Percentiles rank a stretch among this genome's conserved stretches.
phyloP scores from a whole-genome alignment of 2,329 filamentous ascomycete species.

The Xylariaceae sp. region DNA sequence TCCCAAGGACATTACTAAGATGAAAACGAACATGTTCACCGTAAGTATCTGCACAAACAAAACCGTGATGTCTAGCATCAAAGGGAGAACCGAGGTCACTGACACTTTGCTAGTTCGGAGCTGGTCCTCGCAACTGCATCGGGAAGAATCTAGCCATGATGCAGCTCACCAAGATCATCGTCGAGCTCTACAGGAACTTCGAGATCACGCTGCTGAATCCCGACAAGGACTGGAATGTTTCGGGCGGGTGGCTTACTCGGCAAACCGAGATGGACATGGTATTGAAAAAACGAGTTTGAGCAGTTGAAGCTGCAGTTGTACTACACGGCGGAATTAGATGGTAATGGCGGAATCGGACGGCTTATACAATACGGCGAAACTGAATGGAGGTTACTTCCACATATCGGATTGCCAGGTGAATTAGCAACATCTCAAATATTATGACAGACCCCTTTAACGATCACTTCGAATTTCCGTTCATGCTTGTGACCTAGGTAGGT shows the following conservation, averaged over 20 bases:
- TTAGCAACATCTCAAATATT: too few relatives aligned
- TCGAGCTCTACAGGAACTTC: constrained; percentile 15
- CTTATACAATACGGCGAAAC: too few relatives aligned
- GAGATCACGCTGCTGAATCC: constrained; percentile 9
- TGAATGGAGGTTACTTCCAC: too few relatives aligned
- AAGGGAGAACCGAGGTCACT: background rate
- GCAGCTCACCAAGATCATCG: constrained; percentile 18
- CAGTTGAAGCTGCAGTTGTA: too few relatives aligned
- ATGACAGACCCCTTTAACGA: too few relatives aligned
- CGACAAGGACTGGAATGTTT: constrained; percentile 2
- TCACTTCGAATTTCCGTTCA: too few relatives aligned
- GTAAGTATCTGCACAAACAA: background rate
- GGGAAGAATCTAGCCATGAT: constrained; percentile 19
- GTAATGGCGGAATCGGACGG: too few relatives aligned
- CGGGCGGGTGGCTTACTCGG: constrained; percentile 4
- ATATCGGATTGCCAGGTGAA: too few relatives aligned
- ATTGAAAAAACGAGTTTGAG: background rate
- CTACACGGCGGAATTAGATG: too few relatives aligned
- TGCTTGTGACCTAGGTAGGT: too few relatives aligned
- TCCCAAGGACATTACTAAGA: constrained; percentile 1
- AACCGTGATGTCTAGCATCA: background rate
- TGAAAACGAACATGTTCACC: constrained; percentile 14
- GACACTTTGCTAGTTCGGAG: constrained; percentile 12
- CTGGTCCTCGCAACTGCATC: constrained; percentile 16
- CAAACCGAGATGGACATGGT: constrained; percentile 7